Percentiles rank a stretch among this genome's conserved stretches.
Evolutionary conservation across 2,329 filamentous ascomycete species (phyloP).

Genomic region (Bretziella fagacearum): DNA sequence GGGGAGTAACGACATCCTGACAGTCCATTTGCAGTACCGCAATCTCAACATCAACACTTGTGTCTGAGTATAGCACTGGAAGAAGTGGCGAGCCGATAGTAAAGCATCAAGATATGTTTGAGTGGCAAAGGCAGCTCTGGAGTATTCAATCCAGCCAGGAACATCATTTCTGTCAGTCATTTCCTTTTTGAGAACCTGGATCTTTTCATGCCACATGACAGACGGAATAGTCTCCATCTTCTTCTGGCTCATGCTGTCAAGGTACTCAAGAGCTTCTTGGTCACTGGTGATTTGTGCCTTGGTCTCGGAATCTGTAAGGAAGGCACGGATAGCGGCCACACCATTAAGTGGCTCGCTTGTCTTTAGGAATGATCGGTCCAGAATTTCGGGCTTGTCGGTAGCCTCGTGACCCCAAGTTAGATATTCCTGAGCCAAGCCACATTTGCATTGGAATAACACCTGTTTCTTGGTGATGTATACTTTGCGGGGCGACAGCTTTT

Average conservation of each 20-base stretch:
- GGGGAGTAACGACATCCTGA: background rate
- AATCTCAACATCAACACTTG: background rate
- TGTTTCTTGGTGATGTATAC: background rate
- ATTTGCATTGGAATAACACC: constrained; percentile 1
- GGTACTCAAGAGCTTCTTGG: constrained; percentile 1
- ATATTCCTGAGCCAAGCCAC: background rate
- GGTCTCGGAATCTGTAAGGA: background rate
- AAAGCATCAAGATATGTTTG: background rate
- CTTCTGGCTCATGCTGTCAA: background rate
- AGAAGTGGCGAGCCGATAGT: background rate
- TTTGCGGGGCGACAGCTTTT: background rate
- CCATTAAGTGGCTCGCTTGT: background rate
- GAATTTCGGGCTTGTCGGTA: background rate
- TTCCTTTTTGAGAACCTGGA: background rate
- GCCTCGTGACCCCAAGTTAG: background rate
- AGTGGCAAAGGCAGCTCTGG: background rate
- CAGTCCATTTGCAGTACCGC: background rate
- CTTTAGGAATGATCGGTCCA: background rate
- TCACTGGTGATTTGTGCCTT: background rate
- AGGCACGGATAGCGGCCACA: background rate
- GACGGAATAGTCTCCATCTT: background rate
- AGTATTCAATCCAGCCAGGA: background rate
- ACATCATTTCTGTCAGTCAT: background rate
- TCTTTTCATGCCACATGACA: background rate
- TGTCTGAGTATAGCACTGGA: background rate